phyloP scores from a whole-genome alignment of 176 grass and related monocot species.

The Aegilops bicornis region DNA sequence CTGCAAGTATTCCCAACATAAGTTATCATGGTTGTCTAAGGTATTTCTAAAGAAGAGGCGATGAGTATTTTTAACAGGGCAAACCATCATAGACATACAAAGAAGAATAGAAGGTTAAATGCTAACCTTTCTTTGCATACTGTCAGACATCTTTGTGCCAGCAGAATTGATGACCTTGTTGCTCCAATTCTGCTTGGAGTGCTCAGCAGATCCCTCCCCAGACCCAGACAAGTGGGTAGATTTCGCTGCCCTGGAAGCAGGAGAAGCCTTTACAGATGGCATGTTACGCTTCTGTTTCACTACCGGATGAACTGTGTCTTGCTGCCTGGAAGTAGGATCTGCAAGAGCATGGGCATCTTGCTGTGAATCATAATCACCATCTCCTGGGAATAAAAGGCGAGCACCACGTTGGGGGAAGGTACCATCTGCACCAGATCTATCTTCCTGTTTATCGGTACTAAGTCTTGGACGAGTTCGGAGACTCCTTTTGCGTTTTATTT shows the following conservation, averaged over 20 bases:
- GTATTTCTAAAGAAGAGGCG: background rate
- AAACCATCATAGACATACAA: slow-evolving; percentile 15
- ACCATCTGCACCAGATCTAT: slow-evolving; percentile 59
- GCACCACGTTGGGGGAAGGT: slow-evolving; percentile 44
- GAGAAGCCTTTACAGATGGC: slow-evolving; percentile 62
- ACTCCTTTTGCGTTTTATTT: slow-evolving; percentile 93
- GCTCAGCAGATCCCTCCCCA: slow-evolving; percentile 49
- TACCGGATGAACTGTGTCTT: slow-evolving; percentile 28
- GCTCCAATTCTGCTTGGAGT: slow-evolving; percentile 68
- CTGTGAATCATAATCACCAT: slow-evolving; percentile 49
- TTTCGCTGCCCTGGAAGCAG: slow-evolving; percentile 55
- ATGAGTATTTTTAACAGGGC: background rate
- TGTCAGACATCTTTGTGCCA: slow-evolving; percentile 84
- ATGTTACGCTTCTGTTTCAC: slow-evolving; percentile 72
- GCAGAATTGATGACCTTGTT: slow-evolving; percentile 45
- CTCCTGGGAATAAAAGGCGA: slow-evolving; percentile 39
- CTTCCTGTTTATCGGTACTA: slow-evolving; percentile 66
- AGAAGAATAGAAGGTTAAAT: background rate
- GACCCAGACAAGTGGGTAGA: slow-evolving; percentile 61
- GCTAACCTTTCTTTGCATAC: slow-evolving; percentile 90
- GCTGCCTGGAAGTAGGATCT: slow-evolving; percentile 47
- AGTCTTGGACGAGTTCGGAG: slow-evolving; percentile 79
- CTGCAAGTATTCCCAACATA: background rate
- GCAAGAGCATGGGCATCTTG: slow-evolving; percentile 35
- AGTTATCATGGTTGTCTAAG: background rate